Evolutionary conservation across 345 rosid species (phyloP).

Genomic region (Atalantia buxifolia): DNA sequence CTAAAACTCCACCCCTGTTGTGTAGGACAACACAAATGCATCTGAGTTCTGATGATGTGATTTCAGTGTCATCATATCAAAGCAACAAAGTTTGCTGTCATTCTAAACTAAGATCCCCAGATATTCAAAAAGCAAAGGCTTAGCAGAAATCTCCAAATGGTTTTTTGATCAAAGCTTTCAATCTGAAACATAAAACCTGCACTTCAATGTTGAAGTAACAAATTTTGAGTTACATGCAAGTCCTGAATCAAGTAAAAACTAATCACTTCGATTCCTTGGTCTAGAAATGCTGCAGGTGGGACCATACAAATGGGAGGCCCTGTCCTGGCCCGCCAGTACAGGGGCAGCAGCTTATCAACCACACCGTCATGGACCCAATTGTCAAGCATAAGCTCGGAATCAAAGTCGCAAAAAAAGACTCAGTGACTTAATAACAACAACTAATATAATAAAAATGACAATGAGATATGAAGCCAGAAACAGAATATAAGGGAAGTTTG

Average conservation of each 20-base stretch:
- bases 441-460: slow-evolving; percentile 17
- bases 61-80: slow-evolving; percentile 18
- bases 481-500: slow-evolving; percentile 23
- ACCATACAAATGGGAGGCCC: slow-evolving; percentile 2
- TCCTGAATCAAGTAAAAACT: slow-evolving; percentile 14
- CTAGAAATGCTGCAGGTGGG: slow-evolving; percentile 16
- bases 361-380: slow-evolving; percentile 23
- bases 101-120: slow-evolving; percentile 21
- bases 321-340: slow-evolving; percentile 15
- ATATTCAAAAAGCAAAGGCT: not conserved
- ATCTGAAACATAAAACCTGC: not conserved
- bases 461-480: slow-evolving; percentile 16
- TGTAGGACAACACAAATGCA: not conserved
- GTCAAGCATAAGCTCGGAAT: slow-evolving; percentile 13
- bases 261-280: slow-evolving; percentile 12
- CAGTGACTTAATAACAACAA: slow-evolving; percentile 29
- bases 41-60: slow-evolving; percentile 20
- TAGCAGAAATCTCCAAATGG: slow-evolving; percentile 10
- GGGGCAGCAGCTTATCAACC: slow-evolving; percentile 9
- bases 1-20: not conserved
- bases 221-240: not conserved
- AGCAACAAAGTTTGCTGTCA: slow-evolving; percentile 9
- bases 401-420: slow-evolving; percentile 18
- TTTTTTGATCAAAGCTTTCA: slow-evolving; percentile 24
- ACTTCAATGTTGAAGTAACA: not conserved